These are phyloP conservation scores for Cudoniella acicularis DNA, from an alignment of 495 filamentous ascomycete species.

Conservation along the genomic window DNA sequence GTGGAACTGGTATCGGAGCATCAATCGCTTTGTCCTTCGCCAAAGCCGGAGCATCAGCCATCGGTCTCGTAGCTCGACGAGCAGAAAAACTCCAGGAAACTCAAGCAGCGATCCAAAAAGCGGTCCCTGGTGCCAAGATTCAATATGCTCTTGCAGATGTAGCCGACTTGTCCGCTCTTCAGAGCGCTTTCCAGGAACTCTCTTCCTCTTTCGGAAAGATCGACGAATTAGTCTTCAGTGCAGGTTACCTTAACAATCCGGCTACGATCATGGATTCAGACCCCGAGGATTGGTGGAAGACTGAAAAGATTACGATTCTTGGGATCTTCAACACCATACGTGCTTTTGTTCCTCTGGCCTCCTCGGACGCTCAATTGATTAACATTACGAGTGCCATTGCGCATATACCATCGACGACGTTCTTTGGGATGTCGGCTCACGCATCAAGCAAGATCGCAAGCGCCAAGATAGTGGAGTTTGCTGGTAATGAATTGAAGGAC, in stretches of 20 bases:
- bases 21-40: neutral
- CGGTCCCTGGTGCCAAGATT: neutral
- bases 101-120: neutral
- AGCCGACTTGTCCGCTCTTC: neutral
- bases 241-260: slow-evolving; percentile 21
- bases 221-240: slow-evolving; percentile 26
- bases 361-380: neutral
- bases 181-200: neutral
- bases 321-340: slow-evolving; percentile 27
- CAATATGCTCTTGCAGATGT: neutral
- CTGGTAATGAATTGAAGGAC: slow-evolving; percentile 39
- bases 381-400: neutral
- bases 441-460: slow-evolving; percentile 35
- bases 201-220: neutral
- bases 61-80: neutral
- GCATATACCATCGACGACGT: slow-evolving; percentile 19
- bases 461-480: slow-evolving; percentile 36
- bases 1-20: neutral
- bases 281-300: slow-evolving; percentile 23
- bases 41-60: neutral
- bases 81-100: neutral
- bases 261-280: slow-evolving; percentile 22
- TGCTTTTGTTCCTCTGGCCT: slow-evolving; percentile 22
- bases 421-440: slow-evolving; percentile 37
- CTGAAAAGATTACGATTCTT: slow-evolving; percentile 32